These are phyloP conservation scores for Rhodamnia rubescens DNA, from an alignment of 345 rosid genomes.

Conservation along the genomic window DNA sequence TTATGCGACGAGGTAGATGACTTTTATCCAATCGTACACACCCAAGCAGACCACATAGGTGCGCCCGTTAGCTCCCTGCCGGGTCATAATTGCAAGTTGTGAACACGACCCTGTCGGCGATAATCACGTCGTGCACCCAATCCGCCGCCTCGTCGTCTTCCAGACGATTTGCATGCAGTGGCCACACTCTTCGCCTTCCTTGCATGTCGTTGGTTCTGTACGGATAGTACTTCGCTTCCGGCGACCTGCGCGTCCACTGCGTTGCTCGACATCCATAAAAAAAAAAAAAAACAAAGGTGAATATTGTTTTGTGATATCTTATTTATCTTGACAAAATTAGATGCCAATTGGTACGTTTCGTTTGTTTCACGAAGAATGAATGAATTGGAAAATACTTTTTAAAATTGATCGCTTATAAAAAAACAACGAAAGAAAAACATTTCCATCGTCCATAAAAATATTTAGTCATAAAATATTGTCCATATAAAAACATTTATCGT, in stretches of 20 bases:
- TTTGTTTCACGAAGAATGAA: too few relatives aligned
- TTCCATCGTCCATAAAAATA: too few relatives aligned
- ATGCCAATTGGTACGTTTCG: neutral
- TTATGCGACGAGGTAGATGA: too few relatives aligned
- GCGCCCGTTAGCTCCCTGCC: constrained; percentile 38
- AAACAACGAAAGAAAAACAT: too few relatives aligned
- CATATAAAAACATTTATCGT: too few relatives aligned
- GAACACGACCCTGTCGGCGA: constrained; percentile 63
- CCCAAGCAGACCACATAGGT: too few relatives aligned
- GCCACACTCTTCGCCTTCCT: constrained; percentile 54
- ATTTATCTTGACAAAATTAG: neutral
- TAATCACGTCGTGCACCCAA: constrained; percentile 68
- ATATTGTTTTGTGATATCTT: too few relatives aligned
- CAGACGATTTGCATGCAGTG: constrained; percentile 82
- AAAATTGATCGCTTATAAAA: too few relatives aligned
- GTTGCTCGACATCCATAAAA: constrained; percentile 37
- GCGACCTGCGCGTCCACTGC: constrained; percentile 55
- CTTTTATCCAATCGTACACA: too few relatives aligned
- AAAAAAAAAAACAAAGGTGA: neutral
- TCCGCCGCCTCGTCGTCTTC: constrained; percentile 32
- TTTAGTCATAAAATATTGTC: too few relatives aligned
- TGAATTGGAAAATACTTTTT: too few relatives aligned
- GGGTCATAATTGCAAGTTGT: constrained; percentile 87
- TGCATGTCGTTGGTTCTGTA: constrained; percentile 41
- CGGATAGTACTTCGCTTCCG: constrained; percentile 53